Evolutionary conservation across 108 stramenopile genomes (phyloP), one percentile per base, ranked within the genome.

Genomic region (Cyclotella atomus): DNA sequence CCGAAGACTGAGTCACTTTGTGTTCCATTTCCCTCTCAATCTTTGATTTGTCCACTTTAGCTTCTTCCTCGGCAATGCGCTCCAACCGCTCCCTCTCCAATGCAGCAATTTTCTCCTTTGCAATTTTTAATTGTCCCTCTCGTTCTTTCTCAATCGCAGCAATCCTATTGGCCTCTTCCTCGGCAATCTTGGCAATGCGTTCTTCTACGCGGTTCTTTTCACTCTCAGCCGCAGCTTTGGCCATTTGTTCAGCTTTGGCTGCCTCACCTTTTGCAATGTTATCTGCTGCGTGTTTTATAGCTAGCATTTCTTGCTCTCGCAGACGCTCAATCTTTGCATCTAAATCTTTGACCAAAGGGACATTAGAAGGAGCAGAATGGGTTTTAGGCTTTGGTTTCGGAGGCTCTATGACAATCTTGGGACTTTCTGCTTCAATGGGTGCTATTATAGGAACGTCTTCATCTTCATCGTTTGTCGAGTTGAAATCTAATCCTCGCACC

Each of bases 261-360:
- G 38, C 27, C 30, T 62, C 14, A 0, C 50, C 25, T 64, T 49
- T 29, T 7, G 38, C 38, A 41, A 41, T 41, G 38, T 41, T 41
- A 41, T 50, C 72, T 24, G 30, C 61, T 15, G 54, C 38, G 28
- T 32, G 56, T 21, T 36, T 5, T 0, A 10, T 2, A 27, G 53
- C 72, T 35, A 63, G 19, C 35, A 47, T 53, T 29, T 73, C 72
- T 30, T 62, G 61, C 21, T 50, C 72, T 28, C 45, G 41, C 25
- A 73, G 28, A 0, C 60, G 30, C 1, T 73, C 72, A 43, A 73
- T 73, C 52, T 73, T 73, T 15, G 72, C 32, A 62, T 73, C 72
- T 21, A 73, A 33, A 53, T 73, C 63, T 44, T 64, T 73, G 16
- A 73, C 41, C 15, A 73, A 53, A 24, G 52, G 50, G 12, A 6